Conservation (phyloP, 106 monocot species). For the Allium cepa region DNA sequence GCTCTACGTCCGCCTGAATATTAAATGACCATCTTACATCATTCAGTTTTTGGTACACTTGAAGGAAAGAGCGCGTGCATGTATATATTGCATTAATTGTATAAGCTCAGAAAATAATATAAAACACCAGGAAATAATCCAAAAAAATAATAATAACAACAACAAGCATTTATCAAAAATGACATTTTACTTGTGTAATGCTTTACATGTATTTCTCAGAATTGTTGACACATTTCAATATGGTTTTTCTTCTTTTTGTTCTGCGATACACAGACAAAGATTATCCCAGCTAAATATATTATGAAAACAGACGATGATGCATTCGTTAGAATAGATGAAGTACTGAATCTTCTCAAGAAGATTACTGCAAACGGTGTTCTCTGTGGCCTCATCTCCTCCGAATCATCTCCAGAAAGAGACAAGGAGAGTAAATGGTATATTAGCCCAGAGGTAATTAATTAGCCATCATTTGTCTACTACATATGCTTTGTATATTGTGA, state of each 20-base stretch:
- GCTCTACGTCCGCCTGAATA: too few species aligned
- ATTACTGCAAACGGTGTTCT: slow-evolving; percentile 35
- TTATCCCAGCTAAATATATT: slow-evolving; percentile 73
- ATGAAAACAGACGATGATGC: slow-evolving; percentile 99
- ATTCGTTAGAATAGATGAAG: slow-evolving; percentile 89
- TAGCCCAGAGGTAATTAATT: slow-evolving; percentile 41
- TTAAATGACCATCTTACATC: too few species aligned
- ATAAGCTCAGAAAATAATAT: too few species aligned
- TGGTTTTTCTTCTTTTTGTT: background rate
- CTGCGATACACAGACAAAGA: slow-evolving; percentile 50
- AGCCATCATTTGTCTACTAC: too few species aligned
- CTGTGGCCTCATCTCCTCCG: slow-evolving; percentile 77
- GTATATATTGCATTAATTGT: too few species aligned
- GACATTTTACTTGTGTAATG: too few species aligned
- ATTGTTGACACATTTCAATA: background rate
- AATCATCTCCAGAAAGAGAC: slow-evolving; percentile 80
- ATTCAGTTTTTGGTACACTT: too few species aligned
- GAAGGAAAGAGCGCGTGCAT: too few species aligned
- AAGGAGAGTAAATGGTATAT: slow-evolving; percentile 89
- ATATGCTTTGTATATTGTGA: background rate
- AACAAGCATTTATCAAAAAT: too few species aligned
- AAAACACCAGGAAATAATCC: too few species aligned
- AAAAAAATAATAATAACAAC: too few species aligned
- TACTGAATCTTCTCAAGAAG: slow-evolving; percentile 44
- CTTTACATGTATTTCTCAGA: background rate